These are phyloP conservation scores for Microsporum canis DNA, from an alignment of 2,329 filamentous ascomycete species.

Conservation along the genomic window DNA sequence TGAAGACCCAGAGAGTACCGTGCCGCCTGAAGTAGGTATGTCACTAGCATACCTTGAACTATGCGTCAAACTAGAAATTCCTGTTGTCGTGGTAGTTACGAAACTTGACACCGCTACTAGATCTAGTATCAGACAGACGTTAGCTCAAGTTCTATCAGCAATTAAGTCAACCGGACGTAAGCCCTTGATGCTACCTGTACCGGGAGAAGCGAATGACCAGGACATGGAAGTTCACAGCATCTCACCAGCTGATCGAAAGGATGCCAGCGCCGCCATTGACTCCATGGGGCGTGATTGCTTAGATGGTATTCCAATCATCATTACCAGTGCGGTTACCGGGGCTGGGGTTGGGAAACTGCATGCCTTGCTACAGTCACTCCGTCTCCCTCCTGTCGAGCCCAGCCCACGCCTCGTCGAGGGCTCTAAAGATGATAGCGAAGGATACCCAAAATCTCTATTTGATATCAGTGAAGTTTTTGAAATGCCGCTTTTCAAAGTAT, in stretches of 20 bases:
- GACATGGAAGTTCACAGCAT: slow-evolving; percentile 46
- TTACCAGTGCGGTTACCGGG: slow-evolving; percentile 79
- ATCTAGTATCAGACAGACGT: slow-evolving; percentile 53
- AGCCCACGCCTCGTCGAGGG: neutral
- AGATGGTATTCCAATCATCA: slow-evolving; percentile 64
- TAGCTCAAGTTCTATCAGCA: slow-evolving; percentile 62
- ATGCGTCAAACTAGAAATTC: slow-evolving; percentile 67
- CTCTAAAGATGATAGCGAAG: slow-evolving; percentile 18
- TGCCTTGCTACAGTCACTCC: slow-evolving; percentile 65
- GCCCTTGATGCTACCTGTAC: slow-evolving; percentile 55
- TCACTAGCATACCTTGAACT: slow-evolving; percentile 72
- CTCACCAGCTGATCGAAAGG: slow-evolving; percentile 44
- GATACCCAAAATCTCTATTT: slow-evolving; percentile 58
- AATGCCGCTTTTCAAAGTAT: slow-evolving; percentile 52
- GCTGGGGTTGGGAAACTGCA: slow-evolving; percentile 72
- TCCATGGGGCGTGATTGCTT: slow-evolving; percentile 27
- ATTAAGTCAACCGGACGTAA: slow-evolving; percentile 65
- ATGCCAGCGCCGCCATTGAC: slow-evolving; percentile 47
- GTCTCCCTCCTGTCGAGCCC: slow-evolving; percentile 42
- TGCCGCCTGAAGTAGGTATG: slow-evolving; percentile 51
- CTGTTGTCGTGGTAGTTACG: slow-evolving; percentile 72
- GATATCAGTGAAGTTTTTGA: slow-evolving; percentile 86
- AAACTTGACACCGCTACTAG: slow-evolving; percentile 82
- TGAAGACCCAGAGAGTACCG: slow-evolving; percentile 35
- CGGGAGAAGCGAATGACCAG: slow-evolving; percentile 39